Percentiles rank a stretch among this genome's conserved stretches.
Evolutionary conservation across 192 early-diverging fungal species (phyloP).

Genomic region (Kappamyces sp.): DNA sequence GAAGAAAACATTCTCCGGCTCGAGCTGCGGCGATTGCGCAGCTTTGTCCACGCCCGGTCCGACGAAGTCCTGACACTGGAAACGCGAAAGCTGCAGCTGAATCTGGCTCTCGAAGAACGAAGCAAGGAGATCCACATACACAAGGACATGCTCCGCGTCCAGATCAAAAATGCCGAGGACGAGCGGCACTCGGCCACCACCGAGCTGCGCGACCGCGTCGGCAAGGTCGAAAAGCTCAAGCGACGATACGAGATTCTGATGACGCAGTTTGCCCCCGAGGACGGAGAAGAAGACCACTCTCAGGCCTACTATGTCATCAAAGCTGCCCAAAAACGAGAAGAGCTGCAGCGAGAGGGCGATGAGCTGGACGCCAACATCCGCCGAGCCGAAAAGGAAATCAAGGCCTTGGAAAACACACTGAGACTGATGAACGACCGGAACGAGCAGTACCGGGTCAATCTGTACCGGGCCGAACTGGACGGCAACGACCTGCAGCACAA

Average conservation of each 20-base stretch:
- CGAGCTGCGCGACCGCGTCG: slow-evolving; percentile 53
- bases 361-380: slow-evolving; percentile 53
- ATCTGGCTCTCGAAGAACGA: slow-evolving; percentile 55
- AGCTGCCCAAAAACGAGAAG: slow-evolving; percentile 53
- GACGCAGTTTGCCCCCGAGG: slow-evolving; percentile 47
- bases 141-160: slow-evolving; percentile 52
- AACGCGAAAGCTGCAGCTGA: slow-evolving; percentile 42
- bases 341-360: slow-evolving; percentile 55
- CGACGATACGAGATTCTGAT: slow-evolving; percentile 57
- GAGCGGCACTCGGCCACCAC: slow-evolving; percentile 46
- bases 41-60: slow-evolving; percentile 44
- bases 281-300: slow-evolving; percentile 44
- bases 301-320: slow-evolving; percentile 60
- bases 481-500: slow-evolving; percentile 51
- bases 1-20: slow-evolving; percentile 55
- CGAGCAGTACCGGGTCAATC: slow-evolving; percentile 48
- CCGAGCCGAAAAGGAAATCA: slow-evolving; percentile 58
- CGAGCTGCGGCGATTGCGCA: slow-evolving; percentile 47
- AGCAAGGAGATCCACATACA: slow-evolving; percentile 51
- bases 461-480: slow-evolving; percentile 50
- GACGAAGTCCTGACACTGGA: slow-evolving; percentile 55
- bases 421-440: slow-evolving; percentile 55
- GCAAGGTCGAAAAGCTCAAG: slow-evolving; percentile 51
- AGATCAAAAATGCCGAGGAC: slow-evolving; percentile 49
- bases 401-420: slow-evolving; percentile 56